These are phyloP conservation scores for Helminthosporium solani DNA, from an alignment of 2,329 filamentous ascomycete species.

Conservation along the genomic window DNA sequence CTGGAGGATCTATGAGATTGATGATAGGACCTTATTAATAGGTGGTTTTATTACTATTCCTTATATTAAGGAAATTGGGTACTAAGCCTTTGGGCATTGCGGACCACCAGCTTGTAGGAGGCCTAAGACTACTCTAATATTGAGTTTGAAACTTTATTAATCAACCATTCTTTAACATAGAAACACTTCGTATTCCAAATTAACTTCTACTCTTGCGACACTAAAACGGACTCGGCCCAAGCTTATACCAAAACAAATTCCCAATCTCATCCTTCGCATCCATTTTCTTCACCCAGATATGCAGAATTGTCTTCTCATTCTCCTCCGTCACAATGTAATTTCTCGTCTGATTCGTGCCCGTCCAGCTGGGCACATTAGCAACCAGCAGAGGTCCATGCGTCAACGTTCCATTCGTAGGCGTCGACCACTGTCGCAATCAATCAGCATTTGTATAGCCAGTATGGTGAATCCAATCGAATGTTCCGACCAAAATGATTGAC, in stretches of 20 bases:
- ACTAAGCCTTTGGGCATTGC: too few relatives aligned
- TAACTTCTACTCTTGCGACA: too few relatives aligned
- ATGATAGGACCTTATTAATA: too few relatives aligned
- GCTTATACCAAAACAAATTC: constrained; percentile 11
- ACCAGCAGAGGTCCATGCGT: constrained; percentile 18
- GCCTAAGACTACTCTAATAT: too few relatives aligned
- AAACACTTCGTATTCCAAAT: too few relatives aligned
- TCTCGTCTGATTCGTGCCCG: constrained; percentile 11
- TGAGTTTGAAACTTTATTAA: too few relatives aligned
- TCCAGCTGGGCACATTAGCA: constrained; percentile 11
- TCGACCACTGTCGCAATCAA: constrained; percentile 8
- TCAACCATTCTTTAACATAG: too few relatives aligned
- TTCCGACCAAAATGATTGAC: not conserved
- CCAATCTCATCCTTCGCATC: not conserved
- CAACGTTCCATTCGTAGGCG: constrained; percentile 13
- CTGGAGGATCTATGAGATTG: too few relatives aligned
- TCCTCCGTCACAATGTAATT: constrained; percentile 13
- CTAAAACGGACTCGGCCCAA: not conserved
- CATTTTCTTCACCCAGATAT: constrained; percentile 5
- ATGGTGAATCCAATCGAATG: not conserved
- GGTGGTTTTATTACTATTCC: too few relatives aligned
- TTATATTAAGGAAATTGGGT: too few relatives aligned
- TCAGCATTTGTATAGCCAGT: not conserved
- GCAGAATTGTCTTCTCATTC: constrained; percentile 10
- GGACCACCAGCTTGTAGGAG: too few relatives aligned